Conservation (phyloP, 345 rosid genomes). For the Pseudoturritis turrita region DNA sequence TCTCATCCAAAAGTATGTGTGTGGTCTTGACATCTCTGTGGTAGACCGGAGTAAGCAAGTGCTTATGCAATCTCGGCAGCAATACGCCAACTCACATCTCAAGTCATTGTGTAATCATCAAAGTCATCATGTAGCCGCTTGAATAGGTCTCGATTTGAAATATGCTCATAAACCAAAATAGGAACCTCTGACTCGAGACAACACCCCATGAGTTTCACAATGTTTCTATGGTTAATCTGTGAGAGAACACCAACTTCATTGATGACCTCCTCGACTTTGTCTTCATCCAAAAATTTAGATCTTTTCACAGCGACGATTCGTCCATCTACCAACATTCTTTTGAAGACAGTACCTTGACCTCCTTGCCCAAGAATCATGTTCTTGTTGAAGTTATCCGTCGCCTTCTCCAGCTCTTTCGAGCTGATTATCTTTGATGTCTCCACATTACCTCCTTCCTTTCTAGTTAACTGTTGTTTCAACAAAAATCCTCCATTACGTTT, state of each 20-base stretch:
- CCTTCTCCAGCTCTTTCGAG: conserved; percentile 29
- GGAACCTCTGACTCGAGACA: background rate
- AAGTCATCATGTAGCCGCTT: background rate
- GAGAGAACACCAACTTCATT: conserved; percentile 34
- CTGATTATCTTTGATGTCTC: conserved; percentile 20
- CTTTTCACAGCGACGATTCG: conserved; percentile 42
- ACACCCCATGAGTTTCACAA: background rate
- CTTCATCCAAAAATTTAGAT: conserved; percentile 34
- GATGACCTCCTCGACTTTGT: conserved; percentile 44
- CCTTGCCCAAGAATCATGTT: conserved; percentile 29
- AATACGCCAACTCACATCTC: background rate
- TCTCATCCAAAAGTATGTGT: background rate
- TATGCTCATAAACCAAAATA: background rate
- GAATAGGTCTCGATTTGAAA: background rate
- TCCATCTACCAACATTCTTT: conserved; percentile 35
- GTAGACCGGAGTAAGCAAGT: background rate
- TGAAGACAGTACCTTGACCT: conserved; percentile 42
- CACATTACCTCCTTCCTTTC: conserved; percentile 13
- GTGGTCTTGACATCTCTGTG: background rate
- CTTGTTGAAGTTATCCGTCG: conserved; percentile 19
- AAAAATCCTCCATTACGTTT: conserved; percentile 37
- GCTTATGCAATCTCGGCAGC: background rate
- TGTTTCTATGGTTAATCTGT: background rate
- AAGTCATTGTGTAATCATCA: background rate
- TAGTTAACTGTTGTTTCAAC: conserved; percentile 31